phyloP scores from a whole-genome alignment of 2,329 filamentous ascomycete genomes.

The Taxawa tesnikishii region DNA sequence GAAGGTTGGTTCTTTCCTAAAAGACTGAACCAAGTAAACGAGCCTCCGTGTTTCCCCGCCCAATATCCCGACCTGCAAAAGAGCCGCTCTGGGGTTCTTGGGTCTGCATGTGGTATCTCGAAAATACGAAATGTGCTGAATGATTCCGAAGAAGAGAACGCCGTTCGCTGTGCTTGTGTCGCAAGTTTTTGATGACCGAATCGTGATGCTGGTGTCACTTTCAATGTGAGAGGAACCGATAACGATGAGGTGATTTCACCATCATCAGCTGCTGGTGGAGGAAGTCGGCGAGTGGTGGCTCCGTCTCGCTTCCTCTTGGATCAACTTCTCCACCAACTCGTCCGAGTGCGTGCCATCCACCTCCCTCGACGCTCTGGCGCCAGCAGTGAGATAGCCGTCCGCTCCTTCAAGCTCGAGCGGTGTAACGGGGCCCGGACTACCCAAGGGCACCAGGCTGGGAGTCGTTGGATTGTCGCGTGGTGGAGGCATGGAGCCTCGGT shows the following conservation, averaged over 20 bases:
- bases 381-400: slow-evolving; percentile 33
- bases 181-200: neutral
- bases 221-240: neutral
- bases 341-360: slow-evolving; percentile 11
- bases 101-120: neutral
- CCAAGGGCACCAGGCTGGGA: slow-evolving; percentile 35
- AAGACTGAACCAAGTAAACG: too few species aligned
- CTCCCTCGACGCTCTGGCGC: slow-evolving; percentile 17
- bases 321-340: slow-evolving; percentile 35
- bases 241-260: neutral
- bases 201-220: neutral
- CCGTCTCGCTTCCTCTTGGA: slow-evolving; percentile 24
- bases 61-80: too few species aligned
- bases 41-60: too few species aligned
- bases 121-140: neutral
- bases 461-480: slow-evolving; percentile 27
- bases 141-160: neutral
- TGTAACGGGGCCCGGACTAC: slow-evolving; percentile 40
- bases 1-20: too few species aligned
- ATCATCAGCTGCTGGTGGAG: neutral
- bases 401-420: slow-evolving; percentile 36
- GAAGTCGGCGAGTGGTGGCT: neutral
- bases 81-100: too few species aligned
- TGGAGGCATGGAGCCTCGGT: slow-evolving; percentile 11
- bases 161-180: neutral